Evolutionary conservation across 257 asterid genomes (phyloP).

Genomic region (Nicotiana sylvestris): DNA sequence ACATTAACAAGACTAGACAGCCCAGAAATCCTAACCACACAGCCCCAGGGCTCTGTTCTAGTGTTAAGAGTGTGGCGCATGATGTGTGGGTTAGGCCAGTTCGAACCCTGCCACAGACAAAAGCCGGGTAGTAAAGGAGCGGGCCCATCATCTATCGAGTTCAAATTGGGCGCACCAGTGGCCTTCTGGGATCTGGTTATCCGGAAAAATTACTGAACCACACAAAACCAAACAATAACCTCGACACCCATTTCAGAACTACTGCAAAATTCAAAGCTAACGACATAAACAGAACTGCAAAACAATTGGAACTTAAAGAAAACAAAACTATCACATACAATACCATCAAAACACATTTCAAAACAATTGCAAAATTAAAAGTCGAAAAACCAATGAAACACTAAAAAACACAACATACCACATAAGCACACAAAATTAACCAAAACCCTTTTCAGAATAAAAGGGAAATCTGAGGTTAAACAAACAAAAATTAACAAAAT

Average conservation of each 20-base stretch:
- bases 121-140: too few species aligned
- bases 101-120: too few species aligned
- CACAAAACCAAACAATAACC: background rate
- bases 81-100: too few species aligned
- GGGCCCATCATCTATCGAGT: too few species aligned
- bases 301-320: conserved; percentile 1
- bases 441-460: background rate
- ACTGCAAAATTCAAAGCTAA: background rate
- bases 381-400: background rate
- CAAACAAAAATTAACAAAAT: background rate
- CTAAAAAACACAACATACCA: background rate
- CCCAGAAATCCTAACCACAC: background rate
- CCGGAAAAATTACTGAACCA: background rate
- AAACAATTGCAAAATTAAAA: background rate
- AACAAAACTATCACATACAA: background rate
- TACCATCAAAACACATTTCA: background rate
- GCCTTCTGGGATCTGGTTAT: too few species aligned
- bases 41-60: too few species aligned
- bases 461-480: background rate
- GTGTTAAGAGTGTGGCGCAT: too few species aligned
- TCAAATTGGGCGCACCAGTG: too few species aligned
- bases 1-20: background rate
- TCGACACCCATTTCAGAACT: background rate
- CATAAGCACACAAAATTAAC: background rate
- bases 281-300: background rate